phyloP scores from a whole-genome alignment of 2,329 filamentous ascomycete genomes.

The Didymella lethalis region DNA sequence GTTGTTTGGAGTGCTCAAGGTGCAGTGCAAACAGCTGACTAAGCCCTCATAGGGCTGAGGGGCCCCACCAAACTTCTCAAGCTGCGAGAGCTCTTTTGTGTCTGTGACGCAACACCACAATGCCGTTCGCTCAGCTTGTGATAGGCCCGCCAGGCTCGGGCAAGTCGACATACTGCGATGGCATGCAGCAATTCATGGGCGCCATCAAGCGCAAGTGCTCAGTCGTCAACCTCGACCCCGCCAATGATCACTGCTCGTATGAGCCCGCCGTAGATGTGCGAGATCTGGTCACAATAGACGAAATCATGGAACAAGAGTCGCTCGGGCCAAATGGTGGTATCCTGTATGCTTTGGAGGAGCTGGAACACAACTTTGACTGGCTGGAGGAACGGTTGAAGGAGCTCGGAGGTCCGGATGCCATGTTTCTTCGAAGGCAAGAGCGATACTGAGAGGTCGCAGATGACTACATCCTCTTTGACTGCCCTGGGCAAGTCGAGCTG shows the following conservation, averaged over 20 bases:
- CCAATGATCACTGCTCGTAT: constrained; percentile 92
- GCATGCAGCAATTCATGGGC: constrained; percentile 97
- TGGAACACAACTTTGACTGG: constrained; percentile 95
- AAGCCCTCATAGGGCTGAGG: constrained; percentile 10
- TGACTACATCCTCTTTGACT: constrained; percentile 95
- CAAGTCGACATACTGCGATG: constrained; percentile 98
- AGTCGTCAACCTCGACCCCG: constrained; percentile 94
- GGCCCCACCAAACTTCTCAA: constrained; percentile 13
- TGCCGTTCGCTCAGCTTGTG: constrained; percentile 77
- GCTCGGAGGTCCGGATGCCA: constrained; percentile 63
- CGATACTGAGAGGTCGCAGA: constrained; percentile 57
- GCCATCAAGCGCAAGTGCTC: constrained; percentile 95
- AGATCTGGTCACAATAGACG: constrained; percentile 85
- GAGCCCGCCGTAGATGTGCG: constrained; percentile 90
- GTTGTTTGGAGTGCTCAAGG: constrained; percentile 24
- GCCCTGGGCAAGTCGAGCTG: constrained; percentile 94
- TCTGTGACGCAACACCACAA: constrained; percentile 35
- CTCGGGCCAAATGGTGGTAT: constrained; percentile 93
- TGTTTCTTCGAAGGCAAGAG: constrained; percentile 6
- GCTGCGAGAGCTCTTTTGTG: constrained; percentile 2
- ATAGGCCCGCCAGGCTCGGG: constrained; percentile 94
- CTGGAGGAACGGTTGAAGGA: constrained; percentile 80
- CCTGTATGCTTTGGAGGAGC: constrained; percentile 90
- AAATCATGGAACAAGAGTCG: constrained; percentile 91
- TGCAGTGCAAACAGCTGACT: constrained; percentile 27